A percentile compares a stretch with the other conserved stretches of the same genome.
These are phyloP conservation scores for Salix caprea DNA, from an alignment of 345 rosid genomes.

Conservation along the genomic window DNA sequence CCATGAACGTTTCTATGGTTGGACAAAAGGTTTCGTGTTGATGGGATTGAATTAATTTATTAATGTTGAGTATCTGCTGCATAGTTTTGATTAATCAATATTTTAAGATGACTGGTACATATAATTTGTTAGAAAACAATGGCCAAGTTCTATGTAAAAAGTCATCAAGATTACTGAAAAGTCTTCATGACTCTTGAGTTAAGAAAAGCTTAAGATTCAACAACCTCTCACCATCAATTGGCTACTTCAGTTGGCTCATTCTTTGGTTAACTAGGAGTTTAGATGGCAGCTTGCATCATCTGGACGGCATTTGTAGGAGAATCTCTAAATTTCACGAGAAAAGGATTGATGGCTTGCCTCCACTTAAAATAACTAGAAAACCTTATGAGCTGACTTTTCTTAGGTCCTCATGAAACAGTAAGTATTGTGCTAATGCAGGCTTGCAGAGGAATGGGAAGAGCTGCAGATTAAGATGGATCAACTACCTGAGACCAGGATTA, in stretches of 20 bases:
- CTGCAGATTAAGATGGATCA: slow-evolving; percentile 92
- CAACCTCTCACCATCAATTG: background rate
- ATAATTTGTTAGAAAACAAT: background rate
- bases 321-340: background rate
- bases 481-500: slow-evolving; percentile 84
- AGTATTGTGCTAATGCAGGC: slow-evolving; percentile 37
- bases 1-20: background rate
- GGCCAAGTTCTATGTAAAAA: background rate
- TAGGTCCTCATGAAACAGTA: background rate
- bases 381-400: slow-evolving; percentile 10
- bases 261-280: background rate
- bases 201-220: background rate
- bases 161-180: background rate
- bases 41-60: background rate
- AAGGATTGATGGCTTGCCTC: background rate
- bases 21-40: background rate
- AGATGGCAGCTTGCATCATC: background rate
- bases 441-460: slow-evolving; percentile 90
- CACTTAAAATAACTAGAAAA: slow-evolving; percentile 11
- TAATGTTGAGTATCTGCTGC: background rate
- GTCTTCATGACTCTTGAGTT: background rate
- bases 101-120: background rate
- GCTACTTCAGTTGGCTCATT: background rate
- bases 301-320: background rate
- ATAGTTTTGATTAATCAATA: background rate